Conservation (phyloP, 1,284 basidiomycete species). For the Naganishia cerealis region DNA sequence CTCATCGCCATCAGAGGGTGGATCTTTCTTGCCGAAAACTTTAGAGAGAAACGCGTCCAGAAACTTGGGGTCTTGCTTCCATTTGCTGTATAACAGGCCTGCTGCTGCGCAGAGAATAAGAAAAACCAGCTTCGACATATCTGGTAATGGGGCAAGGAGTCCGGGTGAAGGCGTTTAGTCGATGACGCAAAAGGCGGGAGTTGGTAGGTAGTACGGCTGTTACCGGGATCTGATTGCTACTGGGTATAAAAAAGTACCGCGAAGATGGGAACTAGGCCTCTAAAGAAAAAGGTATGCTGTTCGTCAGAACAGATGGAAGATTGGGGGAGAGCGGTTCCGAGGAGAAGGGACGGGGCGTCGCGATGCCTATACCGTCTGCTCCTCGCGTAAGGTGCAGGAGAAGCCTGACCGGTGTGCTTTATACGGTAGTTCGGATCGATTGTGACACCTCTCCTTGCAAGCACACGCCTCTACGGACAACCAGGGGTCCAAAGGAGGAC, state of each 20-base stretch:
- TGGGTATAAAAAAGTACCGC: not conserved
- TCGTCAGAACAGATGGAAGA: not conserved
- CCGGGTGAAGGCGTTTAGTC: not conserved
- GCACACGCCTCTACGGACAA: not conserved
- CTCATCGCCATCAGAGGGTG: not conserved
- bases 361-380: not conserved
- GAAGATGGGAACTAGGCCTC: not conserved
- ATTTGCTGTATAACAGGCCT: not conserved
- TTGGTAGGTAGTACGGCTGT: not conserved
- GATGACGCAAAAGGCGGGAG: not conserved
- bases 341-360: not conserved
- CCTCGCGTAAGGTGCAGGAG: not conserved
- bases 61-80: not conserved
- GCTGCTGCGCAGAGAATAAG: not conserved
- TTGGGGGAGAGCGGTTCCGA: not conserved
- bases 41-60: not conserved
- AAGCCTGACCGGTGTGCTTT: not conserved
- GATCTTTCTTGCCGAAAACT: not conserved
- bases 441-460: not conserved
- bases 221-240: not conserved
- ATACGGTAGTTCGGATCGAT: not conserved
- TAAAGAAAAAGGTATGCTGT: not conserved
- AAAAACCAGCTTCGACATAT: conserved; percentile 1
- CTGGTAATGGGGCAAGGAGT: not conserved
- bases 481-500: not conserved